Evolutionary conservation across 352 stramenopile genomes (phyloP), one percentile per base, ranked within the genome.

Genomic region (Poterioochromonas sp.): DNA sequence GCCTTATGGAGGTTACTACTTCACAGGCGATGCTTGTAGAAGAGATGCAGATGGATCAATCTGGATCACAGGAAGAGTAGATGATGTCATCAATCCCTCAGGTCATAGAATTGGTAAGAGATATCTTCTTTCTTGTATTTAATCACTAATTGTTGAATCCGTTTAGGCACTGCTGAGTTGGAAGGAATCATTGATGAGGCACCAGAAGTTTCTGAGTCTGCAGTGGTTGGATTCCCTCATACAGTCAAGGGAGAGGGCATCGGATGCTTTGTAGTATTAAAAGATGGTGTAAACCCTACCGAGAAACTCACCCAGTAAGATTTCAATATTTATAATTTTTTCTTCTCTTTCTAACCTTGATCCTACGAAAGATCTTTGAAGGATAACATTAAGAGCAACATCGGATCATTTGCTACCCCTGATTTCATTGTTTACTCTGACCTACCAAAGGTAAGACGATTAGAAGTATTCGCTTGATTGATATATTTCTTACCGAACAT

Each of bases 51-150:
- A 99, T 80, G 95, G 95, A 49, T 98, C 94, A 85, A 95, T 97
- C 85, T 99, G 95, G 83, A 98, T 99, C 83, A 98, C 93, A 53
- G 96, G 94, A 0, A 91, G 95, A 71, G 94, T 98, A 54, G 94
- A 99, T 83, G 95, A 99, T 80, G 94, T 98, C 3, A 80, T 98
- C 0, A 97, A 96, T 82, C 93, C 91, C 12, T 95, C 89, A 32
- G 92, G 91, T 15, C 92, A 97, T 82, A 85, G 92, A 12, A 93
- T 94, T 62, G 90, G 90, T 63, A n/a, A n/a, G n/a, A n/a, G n/a
- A n/a, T n/a, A n/a, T n/a, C n/a, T n/a, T n/a, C n/a, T n/a, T n/a
- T n/a, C n/a, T n/a, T n/a, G n/a, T n/a, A n/a, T n/a, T n/a, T n/a
- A n/a, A n/a, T n/a, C n/a, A n/a, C n/a, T n/a, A n/a, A n/a, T n/a